Evolutionary conservation across 805 yeast species (phyloP).

Genomic region (Schwanniomyces pseudopolymorphus): DNA sequence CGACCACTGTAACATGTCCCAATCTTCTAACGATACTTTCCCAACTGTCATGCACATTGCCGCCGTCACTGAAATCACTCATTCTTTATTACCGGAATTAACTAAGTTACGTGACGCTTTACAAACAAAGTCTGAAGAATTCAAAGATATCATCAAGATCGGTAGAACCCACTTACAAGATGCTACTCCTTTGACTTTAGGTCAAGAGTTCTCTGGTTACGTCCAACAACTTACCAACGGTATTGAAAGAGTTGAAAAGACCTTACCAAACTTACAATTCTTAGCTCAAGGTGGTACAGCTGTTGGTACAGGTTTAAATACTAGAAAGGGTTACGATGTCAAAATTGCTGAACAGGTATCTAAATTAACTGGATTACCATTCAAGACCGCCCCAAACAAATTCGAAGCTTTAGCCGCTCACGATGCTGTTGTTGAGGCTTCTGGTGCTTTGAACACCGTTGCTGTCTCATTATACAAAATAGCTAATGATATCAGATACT

Average conservation of each 20-base stretch:
- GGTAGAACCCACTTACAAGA: constrained; percentile 99
- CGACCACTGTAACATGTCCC: constrained; percentile 98
- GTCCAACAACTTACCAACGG: constrained; percentile 92
- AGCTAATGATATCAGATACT: constrained; percentile 96
- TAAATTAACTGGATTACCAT: constrained; percentile 81
- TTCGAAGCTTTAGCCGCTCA: constrained; percentile 99
- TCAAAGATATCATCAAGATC: constrained; percentile 86
- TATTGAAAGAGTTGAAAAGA: constrained; percentile 76
- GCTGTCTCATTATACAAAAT: constrained; percentile 93
- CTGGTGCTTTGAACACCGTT: constrained; percentile 94
- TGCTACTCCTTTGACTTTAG: constrained; percentile 96
- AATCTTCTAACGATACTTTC: constrained; percentile 98
- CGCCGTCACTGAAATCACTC: constrained; percentile 84
- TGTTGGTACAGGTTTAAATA: constrained; percentile 97
- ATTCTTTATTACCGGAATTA: constrained; percentile 77
- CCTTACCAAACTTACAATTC: constrained; percentile 71
- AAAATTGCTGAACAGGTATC: constrained; percentile 85
- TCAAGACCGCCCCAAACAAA: constrained; percentile 96
- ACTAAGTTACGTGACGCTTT: constrained; percentile 76
- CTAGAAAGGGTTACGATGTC: constrained; percentile 84
- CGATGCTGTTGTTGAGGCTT: constrained; percentile 96
- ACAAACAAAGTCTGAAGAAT: constrained; percentile 76
- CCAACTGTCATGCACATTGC: constrained; percentile 99
- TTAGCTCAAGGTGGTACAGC: constrained; percentile 99
- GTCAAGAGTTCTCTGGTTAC: constrained; percentile 97